These are phyloP conservation scores for Diaporthe citrichinensis DNA, from an alignment of 2,329 filamentous ascomycete species.

Conservation along the genomic window DNA sequence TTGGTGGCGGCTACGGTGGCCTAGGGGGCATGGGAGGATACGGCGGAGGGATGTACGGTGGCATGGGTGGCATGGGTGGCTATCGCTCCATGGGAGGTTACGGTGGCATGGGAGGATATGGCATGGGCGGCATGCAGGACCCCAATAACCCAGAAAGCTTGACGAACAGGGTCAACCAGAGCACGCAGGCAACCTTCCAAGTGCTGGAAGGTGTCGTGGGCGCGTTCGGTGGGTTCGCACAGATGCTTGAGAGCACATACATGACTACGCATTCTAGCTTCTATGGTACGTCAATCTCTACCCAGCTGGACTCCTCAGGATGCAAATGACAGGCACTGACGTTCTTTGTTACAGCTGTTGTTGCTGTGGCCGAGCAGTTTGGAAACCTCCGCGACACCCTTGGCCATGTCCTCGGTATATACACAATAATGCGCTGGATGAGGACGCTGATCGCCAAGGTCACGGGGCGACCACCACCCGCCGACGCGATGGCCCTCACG, in stretches of 20 bases:
- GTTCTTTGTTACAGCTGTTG: slow-evolving; percentile 78
- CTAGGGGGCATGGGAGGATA: slow-evolving; percentile 57
- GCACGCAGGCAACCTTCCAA: slow-evolving; percentile 96
- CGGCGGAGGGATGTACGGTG: slow-evolving; percentile 56
- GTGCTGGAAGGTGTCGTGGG: slow-evolving; percentile 98
- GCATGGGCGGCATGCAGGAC: slow-evolving; percentile 63
- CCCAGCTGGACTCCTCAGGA: background rate
- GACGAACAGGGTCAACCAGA: slow-evolving; percentile 95
- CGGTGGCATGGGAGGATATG: slow-evolving; percentile 60
- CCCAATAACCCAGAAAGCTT: slow-evolving; percentile 93
- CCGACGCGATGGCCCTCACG: slow-evolving; percentile 87
- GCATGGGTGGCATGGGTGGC: slow-evolving; percentile 56
- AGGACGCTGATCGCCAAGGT: slow-evolving; percentile 92
- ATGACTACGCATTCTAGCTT: slow-evolving; percentile 99
- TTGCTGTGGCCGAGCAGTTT: slow-evolving; percentile 97
- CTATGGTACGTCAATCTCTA: slow-evolving; percentile 78
- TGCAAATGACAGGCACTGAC: background rate
- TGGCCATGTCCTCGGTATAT: slow-evolving; percentile 94
- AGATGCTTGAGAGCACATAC: slow-evolving; percentile 99
- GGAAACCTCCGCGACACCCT: slow-evolving; percentile 93
- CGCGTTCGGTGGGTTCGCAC: slow-evolving; percentile 96
- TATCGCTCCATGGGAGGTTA: slow-evolving; percentile 51
- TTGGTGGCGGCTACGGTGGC: slow-evolving; percentile 58
- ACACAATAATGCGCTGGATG: slow-evolving; percentile 95
- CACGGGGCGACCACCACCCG: slow-evolving; percentile 90